These are phyloP conservation scores for Paradendryphiella salina DNA, from an alignment of 2,329 filamentous ascomycete genomes.

Conservation along the genomic window DNA sequence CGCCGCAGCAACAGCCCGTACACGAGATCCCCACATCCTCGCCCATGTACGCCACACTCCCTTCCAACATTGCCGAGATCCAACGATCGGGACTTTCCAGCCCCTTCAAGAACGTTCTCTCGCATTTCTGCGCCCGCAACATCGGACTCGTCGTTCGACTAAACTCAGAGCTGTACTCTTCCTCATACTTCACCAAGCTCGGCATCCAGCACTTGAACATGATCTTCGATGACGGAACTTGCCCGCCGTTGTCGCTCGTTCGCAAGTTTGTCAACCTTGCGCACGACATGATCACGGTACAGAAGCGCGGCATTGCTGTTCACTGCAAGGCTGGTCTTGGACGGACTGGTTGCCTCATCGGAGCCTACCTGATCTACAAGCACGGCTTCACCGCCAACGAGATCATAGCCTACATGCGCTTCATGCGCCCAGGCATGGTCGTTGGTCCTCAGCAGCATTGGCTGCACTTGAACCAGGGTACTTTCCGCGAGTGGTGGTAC, in stretches of 20 bases:
- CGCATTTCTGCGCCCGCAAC: constrained; percentile 83
- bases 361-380: constrained; percentile 95
- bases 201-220: constrained; percentile 97
- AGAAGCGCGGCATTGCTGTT: constrained; percentile 91
- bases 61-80: constrained; percentile 74
- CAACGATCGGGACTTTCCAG: constrained; percentile 71
- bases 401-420: constrained; percentile 96
- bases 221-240: constrained; percentile 99
- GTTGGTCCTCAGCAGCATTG: constrained; percentile 98
- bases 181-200: constrained; percentile 93
- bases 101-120: constrained; percentile 94
- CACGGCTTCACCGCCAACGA: constrained; percentile 97
- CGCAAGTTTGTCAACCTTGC: constrained; percentile 93
- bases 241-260: constrained; percentile 84
- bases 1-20: constrained; percentile 80
- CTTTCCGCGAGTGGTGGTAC: constrained; percentile 98
- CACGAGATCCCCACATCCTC: constrained; percentile 72
- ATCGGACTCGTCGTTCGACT: constrained; percentile 92
- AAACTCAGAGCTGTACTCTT: constrained; percentile 94
- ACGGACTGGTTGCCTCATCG: constrained; percentile 92
- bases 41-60: constrained; percentile 73
- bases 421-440: constrained; percentile 99
- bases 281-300: constrained; percentile 88
- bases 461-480: constrained; percentile 94
- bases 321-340: constrained; percentile 98